phyloP scores from a whole-genome alignment of 2,329 filamentous ascomycete genomes.

The Claviceps maximensis region DNA sequence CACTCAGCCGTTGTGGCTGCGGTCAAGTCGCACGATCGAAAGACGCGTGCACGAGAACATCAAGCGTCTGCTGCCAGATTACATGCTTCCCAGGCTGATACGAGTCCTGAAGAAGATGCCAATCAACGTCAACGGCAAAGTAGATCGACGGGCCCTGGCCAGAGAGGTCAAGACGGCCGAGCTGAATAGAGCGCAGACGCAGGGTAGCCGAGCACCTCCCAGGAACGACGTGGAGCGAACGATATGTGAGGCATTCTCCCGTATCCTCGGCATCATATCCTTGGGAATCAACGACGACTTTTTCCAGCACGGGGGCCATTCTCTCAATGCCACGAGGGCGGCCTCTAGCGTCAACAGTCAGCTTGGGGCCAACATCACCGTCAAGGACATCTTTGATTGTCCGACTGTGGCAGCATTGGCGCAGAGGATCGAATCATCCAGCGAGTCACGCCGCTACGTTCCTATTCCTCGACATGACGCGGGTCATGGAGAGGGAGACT shows the following conservation, averaged over 20 bases:
- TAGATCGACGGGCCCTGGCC: background rate
- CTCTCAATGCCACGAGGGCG: background rate
- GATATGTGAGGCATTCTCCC: background rate
- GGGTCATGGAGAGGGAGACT: no score
- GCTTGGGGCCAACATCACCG: background rate
- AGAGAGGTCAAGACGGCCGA: background rate
- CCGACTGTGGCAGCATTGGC: background rate
- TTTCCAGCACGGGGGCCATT: background rate
- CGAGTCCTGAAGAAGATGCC: background rate
- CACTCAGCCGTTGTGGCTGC: conserved; percentile 6
- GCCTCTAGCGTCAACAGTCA: background rate
- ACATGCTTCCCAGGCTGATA: background rate
- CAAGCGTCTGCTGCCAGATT: background rate
- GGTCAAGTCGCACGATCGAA: background rate
- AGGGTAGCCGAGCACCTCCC: background rate
- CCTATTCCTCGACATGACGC: background rate
- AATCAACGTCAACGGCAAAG: background rate
- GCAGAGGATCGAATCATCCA: background rate
- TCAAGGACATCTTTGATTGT: background rate
- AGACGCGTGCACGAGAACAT: background rate
- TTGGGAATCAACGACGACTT: background rate
- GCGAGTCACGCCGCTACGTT: background rate
- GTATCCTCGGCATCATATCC: background rate
- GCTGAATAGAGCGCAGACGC: background rate
- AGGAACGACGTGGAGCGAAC: background rate